Evolutionary conservation across 2,329 filamentous ascomycete species (phyloP).

Genomic region (Knoxdaviesia capensis): DNA sequence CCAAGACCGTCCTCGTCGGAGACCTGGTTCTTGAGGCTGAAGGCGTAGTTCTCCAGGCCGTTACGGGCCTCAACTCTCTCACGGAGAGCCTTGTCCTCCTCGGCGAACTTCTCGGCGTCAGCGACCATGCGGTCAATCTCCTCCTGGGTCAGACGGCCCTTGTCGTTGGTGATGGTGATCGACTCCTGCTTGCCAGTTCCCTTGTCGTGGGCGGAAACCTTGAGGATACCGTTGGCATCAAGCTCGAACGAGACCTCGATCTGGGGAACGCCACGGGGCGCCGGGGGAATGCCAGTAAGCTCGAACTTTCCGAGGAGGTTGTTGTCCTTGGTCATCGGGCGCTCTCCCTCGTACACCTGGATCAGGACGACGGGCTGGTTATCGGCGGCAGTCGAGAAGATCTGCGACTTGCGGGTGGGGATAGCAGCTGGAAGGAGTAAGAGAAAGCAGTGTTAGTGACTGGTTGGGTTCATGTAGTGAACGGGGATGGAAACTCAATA

Average conservation of each 20-base stretch:
- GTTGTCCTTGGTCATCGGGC: conserved; percentile 89
- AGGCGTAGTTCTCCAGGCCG: conserved; percentile 96
- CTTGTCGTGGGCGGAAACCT: conserved; percentile 93
- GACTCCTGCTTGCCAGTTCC: conserved; percentile 93
- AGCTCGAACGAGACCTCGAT: conserved; percentile 97
- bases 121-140: conserved; percentile 99
- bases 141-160: conserved; percentile 87
- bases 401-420: conserved; percentile 90
- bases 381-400: conserved; percentile 91
- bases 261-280: conserved; percentile 88
- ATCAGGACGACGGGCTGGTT: conserved; percentile 93
- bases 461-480: neutral
- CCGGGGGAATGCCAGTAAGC: conserved; percentile 84
- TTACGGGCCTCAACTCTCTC: conserved; percentile 95
- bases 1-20: conserved; percentile 92
- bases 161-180: conserved; percentile 99
- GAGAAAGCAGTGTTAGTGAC: neutral
- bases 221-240: conserved; percentile 94
- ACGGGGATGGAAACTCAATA: neutral
- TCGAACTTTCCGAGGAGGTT: conserved; percentile 97
- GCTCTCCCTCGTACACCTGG: conserved; percentile 89
- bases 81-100: conserved; percentile 96
- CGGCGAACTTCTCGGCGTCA: conserved; percentile 95
- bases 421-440: conserved; percentile 35
- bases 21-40: conserved; percentile 97